Base-by-base conservation (phyloP, 176 grass and related monocot genomes). In the Zizania latifolia region DNA sequence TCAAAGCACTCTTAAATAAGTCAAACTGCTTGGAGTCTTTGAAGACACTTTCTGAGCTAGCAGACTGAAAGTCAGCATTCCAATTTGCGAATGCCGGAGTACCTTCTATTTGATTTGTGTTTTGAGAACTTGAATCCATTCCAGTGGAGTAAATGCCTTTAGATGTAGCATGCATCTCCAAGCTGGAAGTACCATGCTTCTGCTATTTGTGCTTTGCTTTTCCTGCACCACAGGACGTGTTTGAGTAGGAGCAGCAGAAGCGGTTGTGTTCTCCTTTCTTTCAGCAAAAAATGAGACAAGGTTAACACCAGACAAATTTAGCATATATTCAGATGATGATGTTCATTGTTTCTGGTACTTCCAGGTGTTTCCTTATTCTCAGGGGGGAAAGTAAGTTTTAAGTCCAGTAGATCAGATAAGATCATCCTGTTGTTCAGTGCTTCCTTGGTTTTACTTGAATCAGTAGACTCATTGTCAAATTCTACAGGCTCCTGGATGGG, bases 391-490 rank as follows among this genome's bases (percentile, higher is more conserved):
- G 28, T 81, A 28, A 99, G 55, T 88, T 86, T 84, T 71, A 99
- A 77, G 76, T 94, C 79, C 63, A 99, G 75, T 50, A 99, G 84
- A 71, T 94, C 89, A 85, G 95, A 92, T 80, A 99, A 59, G 36
- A 82, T 57, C 58, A 88, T 81, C 53, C 84, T 76, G 58, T 56
- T 68, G 64, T 90, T 92, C 73, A 76, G 82, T 44, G 76, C 39
- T 41, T 83, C 89, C 62, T 83, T 83, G 14, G 45, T 75, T 87
- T 92, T 92, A 74, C 71, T 93, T 71, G 91, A 81, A 80, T 65
- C 63, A 0, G 31, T 84, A 46, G 76, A 40, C 60, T 99, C 92
- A 34, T 39, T 71, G 54, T 99, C 91, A 33, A 92, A 84, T 37
- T 86, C 84, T 84, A 92, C 86, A 71, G 43, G 65, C 73, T 92